Evolutionary conservation across 495 filamentous ascomycete genomes (phyloP).

Genomic region (Xylaria bambusicola): DNA sequence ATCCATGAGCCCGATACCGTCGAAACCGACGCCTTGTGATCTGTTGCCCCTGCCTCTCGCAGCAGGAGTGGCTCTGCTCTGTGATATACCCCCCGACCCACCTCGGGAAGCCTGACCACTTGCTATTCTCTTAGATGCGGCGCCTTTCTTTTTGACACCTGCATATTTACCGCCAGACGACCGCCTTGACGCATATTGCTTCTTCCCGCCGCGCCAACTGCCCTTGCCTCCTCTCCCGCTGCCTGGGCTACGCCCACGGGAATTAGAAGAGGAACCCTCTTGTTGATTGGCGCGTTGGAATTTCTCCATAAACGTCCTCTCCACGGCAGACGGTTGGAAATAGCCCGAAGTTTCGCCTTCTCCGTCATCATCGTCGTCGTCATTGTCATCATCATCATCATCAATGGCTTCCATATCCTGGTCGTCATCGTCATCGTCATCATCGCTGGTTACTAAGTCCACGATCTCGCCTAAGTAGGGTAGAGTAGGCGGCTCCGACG

Average conservation of each 20-base stretch:
- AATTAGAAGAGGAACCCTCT: slow-evolving; percentile 15
- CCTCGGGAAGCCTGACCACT: slow-evolving; percentile 19
- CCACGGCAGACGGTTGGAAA: slow-evolving; percentile 40
- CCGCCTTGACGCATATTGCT: slow-evolving; percentile 21
- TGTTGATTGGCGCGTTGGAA: slow-evolving; percentile 14
- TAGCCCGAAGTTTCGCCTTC: slow-evolving; percentile 46
- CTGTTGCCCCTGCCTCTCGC: slow-evolving; percentile 19
- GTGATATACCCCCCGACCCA: slow-evolving; percentile 12
- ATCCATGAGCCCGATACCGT: slow-evolving; percentile 34
- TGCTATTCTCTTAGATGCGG: slow-evolving; percentile 18
- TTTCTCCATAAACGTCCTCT: slow-evolving; percentile 33
- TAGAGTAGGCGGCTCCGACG: slow-evolving; percentile 6
- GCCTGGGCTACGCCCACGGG: slow-evolving; percentile 18
- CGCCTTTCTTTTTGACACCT: slow-evolving; percentile 37
- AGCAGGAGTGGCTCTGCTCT: slow-evolving; percentile 3
- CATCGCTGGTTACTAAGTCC: slow-evolving; percentile 64
- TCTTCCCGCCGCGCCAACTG: slow-evolving; percentile 27
- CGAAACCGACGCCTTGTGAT: slow-evolving; percentile 21
- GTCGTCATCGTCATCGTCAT: slow-evolving; percentile 58
- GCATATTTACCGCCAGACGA: slow-evolving; percentile 29
- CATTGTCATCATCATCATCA: slow-evolving; percentile 42
- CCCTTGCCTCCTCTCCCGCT: slow-evolving; percentile 13
- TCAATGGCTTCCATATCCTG: slow-evolving; percentile 46
- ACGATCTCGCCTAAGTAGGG: slow-evolving; percentile 49
- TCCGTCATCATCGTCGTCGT: slow-evolving; percentile 41